These are phyloP conservation scores for Ganoderma multipileum DNA, from an alignment of 1,284 basidiomycete genomes.

Conservation along the genomic window DNA sequence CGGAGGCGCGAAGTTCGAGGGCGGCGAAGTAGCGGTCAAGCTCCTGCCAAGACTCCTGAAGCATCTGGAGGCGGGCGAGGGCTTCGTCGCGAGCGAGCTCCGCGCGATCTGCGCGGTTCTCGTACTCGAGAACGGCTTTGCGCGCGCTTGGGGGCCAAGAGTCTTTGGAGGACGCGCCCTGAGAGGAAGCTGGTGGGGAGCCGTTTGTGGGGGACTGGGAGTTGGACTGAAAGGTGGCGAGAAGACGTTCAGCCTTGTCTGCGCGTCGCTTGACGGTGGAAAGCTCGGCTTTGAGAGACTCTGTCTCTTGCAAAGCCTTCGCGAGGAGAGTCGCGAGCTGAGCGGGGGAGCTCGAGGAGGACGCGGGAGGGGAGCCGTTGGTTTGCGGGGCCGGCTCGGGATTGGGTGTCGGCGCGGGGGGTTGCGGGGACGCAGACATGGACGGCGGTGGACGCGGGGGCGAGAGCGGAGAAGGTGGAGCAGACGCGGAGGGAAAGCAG, in stretches of 20 bases:
- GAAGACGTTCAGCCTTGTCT: conserved; percentile 60
- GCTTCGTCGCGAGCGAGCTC: conserved; percentile 65
- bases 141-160: conserved; percentile 40
- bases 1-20: conserved; percentile 53
- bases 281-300: conserved; percentile 59
- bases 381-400: conserved; percentile 20
- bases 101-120: conserved; percentile 54
- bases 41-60: conserved; percentile 61
- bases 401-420: conserved; percentile 30
- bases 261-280: conserved; percentile 47
- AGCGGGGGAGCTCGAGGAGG: conserved; percentile 45
- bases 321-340: conserved; percentile 65
- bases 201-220: conserved; percentile 28
- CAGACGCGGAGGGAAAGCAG: conserved; percentile 10
- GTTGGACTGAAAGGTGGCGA: conserved; percentile 38
- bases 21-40: conserved; percentile 56
- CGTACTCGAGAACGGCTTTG: conserved; percentile 51
- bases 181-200: conserved; percentile 32
- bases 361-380: conserved; percentile 24
- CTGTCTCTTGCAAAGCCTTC: conserved; percentile 56
- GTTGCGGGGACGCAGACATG: conserved; percentile 37
- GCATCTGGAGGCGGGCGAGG: conserved; percentile 53
- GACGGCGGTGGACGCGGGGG: conserved; percentile 35
- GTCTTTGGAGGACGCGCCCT: conserved; percentile 26
- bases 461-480: conserved; percentile 21